Base-by-base conservation (phyloP, 2,329 filamentous ascomycete species). In the Pseudogymnoascus sp. region DNA sequence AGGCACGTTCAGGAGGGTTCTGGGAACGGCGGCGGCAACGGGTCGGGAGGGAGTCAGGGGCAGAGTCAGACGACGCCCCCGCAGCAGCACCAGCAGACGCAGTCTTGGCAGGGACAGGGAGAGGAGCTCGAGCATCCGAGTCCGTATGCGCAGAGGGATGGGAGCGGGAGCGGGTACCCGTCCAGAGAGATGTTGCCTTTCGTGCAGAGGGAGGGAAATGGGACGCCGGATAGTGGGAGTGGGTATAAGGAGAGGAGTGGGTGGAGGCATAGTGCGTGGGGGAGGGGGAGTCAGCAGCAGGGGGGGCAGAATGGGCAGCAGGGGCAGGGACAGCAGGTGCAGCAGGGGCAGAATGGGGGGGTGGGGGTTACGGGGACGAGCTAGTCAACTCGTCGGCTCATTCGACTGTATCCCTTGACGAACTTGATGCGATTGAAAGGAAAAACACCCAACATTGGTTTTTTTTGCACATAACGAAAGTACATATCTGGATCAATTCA, bases 1-100 rank as follows among this genome's bases (percentile, higher is more conserved):
- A 85, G 92, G 59, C 89, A 92, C 64, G 85, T 96, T 35, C 83
- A 86, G 69, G 84, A 87, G 44, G 78, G 82, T n/a, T 73, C 77
- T 11, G 68, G 75, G 59, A 76, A 78, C 25, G 25, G 25, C 25
- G 71, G 71, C 56, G 73, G 73, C 35, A 7, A 7, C 25, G 61
- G 53, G 18, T 65, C 73, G 70, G 66, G 67, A n/a, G 25, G 25
- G 5, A 28, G 25, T 6, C 25, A 28, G 25, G 25, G 25, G 25
- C 25, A 28, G 28, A 73, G 72, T 31, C 79, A 79, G 62, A 81
- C 77, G 37, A 82, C 79, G 1, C 80, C 84, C 5, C 77, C 79
- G 2, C 76, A 76, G 6, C 78, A 78, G 66, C 80, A 80, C 21
- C 21, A 21, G 21, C 23, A 25, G 4, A 3, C 23, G 4, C 23